phyloP scores from a whole-genome alignment of 2,329 filamentous ascomycete genomes.

The Cercospora sp. region DNA sequence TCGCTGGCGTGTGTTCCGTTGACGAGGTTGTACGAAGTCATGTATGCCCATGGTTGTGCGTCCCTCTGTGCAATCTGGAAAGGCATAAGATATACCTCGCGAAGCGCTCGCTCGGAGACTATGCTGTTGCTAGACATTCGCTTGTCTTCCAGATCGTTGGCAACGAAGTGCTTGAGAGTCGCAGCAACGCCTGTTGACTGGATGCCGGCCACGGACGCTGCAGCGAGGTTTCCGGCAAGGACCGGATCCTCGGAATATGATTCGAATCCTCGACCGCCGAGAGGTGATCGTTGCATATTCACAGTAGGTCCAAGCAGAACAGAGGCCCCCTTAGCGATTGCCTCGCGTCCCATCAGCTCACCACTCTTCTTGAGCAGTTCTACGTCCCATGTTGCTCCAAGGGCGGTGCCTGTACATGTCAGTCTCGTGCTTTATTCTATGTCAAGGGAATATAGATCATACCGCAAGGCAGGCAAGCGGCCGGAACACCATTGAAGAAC shows the following conservation, averaged over 20 bases:
- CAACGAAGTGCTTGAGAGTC: conserved; percentile 76
- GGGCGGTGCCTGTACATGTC: conserved; percentile 54
- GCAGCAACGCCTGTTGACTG: conserved; percentile 74
- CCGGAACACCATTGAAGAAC: conserved; percentile 64
- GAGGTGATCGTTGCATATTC: conserved; percentile 77
- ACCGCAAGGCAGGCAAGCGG: conserved; percentile 76
- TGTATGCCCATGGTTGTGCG: conserved; percentile 67
- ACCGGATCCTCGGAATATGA: conserved; percentile 82
- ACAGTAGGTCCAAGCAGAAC: conserved; percentile 75
- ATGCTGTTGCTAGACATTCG: conserved; percentile 65
- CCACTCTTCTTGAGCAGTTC: conserved; percentile 69
- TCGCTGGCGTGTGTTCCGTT: conserved; percentile 70
- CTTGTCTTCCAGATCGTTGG: conserved; percentile 72
- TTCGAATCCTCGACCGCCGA: conserved; percentile 85
- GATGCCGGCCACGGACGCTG: conserved; percentile 61
- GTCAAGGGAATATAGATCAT: too few species aligned
- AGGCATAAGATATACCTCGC: conserved; percentile 71
- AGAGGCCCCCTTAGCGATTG: conserved; percentile 70
- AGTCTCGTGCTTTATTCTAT: conserved; percentile 4
- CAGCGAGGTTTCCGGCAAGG: conserved; percentile 70
- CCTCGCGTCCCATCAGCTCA: conserved; percentile 68
- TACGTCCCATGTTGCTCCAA: conserved; percentile 78
- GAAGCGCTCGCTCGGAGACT: conserved; percentile 63
- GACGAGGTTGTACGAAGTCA: conserved; percentile 74
- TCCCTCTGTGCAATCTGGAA: conserved; percentile 73